Evolutionary conservation across 2,329 filamentous ascomycete genomes (phyloP).

Genomic region (Amylocarpus encephaloides): DNA sequence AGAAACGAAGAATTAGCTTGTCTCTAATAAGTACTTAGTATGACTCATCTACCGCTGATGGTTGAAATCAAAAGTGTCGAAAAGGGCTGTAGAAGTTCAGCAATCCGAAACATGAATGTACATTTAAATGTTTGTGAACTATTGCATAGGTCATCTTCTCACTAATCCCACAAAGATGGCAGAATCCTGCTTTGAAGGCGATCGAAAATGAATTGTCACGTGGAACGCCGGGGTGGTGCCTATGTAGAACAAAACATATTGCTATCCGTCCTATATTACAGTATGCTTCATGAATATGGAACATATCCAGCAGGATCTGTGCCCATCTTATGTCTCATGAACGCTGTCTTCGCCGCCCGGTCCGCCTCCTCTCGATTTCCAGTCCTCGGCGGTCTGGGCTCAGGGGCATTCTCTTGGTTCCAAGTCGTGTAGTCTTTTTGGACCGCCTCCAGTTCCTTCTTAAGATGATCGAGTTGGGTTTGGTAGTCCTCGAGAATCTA

Average conservation of each 20-base stretch:
- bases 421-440: conserved; percentile 48
- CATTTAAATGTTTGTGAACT: too few relatives aligned
- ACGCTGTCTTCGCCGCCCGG: conserved; percentile 1
- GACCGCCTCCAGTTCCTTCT: conserved; percentile 52
- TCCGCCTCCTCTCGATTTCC: conserved; percentile 10
- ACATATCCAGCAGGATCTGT: conserved; percentile 4
- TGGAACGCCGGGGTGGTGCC: background rate
- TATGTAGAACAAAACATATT: background rate
- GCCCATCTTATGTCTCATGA: conserved; percentile 7
- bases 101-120: too few relatives aligned
- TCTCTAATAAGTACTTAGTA: background rate
- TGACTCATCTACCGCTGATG: too few relatives aligned
- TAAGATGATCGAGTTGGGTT: conserved; percentile 70
- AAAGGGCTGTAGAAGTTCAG: too few relatives aligned
- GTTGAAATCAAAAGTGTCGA: too few relatives aligned
- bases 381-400: conserved; percentile 11
- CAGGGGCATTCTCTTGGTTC: conserved; percentile 36
- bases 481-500: conserved; percentile 78
- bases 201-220: background rate
- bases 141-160: too few relatives aligned
- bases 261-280: background rate
- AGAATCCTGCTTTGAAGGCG: background rate
- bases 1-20: background rate
- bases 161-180: background rate
- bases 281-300: conserved; percentile 4